A percentile compares a stretch with the other conserved stretches of the same genome.
Evolutionary conservation across 805 yeast genomes (phyloP).

Genomic region (Sugiyamaella qingdaonensis): DNA sequence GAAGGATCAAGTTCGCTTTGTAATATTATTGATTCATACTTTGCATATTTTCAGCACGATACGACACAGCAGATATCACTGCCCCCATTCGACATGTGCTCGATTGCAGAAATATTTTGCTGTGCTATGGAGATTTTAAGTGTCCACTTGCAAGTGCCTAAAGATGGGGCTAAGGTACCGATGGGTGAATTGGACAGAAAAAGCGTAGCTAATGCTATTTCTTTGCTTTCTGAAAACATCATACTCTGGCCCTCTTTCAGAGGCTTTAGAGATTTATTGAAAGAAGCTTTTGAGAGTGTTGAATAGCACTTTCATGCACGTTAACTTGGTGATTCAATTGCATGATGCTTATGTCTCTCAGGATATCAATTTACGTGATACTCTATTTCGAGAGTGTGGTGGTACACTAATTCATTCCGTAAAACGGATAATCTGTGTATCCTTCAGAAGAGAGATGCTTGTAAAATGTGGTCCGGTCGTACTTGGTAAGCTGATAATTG

Average conservation of each 20-base stretch:
- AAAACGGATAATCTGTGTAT: constrained; percentile 5
- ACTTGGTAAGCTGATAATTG: constrained; percentile 39
- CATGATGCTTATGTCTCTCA: too few species aligned
- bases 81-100: background rate
- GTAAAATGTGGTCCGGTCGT: constrained; percentile 51
- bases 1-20: too few species aligned
- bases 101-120: background rate
- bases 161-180: too few species aligned
- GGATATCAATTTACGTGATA: too few species aligned
- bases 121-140: background rate
- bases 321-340: too few species aligned
- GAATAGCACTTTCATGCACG: too few species aligned
- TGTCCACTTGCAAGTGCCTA: background rate
- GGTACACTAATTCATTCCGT: too few species aligned
- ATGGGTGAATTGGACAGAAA: too few species aligned
- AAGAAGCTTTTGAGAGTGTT: too few species aligned
- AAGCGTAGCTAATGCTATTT: background rate
- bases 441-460: constrained; percentile 5
- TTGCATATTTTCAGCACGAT: background rate
- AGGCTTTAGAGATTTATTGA: background rate
- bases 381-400: too few species aligned
- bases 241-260: background rate
- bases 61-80: background rate
- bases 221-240: background rate
- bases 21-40: too few species aligned